Base-by-base conservation (phyloP, 1,284 basidiomycete genomes). In the Exobasidium cylindrosporum region DNA sequence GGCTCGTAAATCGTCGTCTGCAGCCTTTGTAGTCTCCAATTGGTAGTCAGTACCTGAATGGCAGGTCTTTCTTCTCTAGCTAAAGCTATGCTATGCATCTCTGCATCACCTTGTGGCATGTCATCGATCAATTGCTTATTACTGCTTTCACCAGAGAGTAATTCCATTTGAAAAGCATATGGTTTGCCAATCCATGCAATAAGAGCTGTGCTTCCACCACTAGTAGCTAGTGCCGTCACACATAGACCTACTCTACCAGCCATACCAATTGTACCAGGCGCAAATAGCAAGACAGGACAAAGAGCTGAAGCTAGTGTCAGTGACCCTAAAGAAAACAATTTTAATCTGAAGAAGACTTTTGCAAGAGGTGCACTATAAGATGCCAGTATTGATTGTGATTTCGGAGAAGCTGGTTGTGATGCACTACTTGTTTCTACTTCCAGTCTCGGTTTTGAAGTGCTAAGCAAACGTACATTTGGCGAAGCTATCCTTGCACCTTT, bases 261-360 rank as follows among this genome's bases (percentile, higher is more conserved):
- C 44, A 85, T 74, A 0, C 89, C 88, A 14, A 94, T 83, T 28
- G 85, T 85, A 4, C 89, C 89, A 64, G 91, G 89, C 62, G 91
- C 84, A 49, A 91, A 79, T 77, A 93, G 88, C 62, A 94, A 86
- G 80, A 92, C 85, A 1, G 91, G 91, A 0, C 88, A 84, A 70
- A 92, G 82, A 2, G 85, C 82, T 57, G 83, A 81, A n/a, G 89
- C 88, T 52, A 92, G 84, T 3, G 84, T 84, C 55, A 93, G 84
- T 1, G 90, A 91, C 46, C 86, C 86, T 1, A 93, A 81, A 7
- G 91, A 92, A 81, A 93, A 92, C 26, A 91, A 81, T 77, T 93
- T 93, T 60, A 91, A 84, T 6, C 86, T 85, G 50, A 86, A 85
- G 81, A 90, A 92, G 0, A 89, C 89, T 50, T 82, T 75, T 0